Base-by-base conservation (phyloP, 1,284 basidiomycete species). In the Sporisorium sorghi region DNA sequence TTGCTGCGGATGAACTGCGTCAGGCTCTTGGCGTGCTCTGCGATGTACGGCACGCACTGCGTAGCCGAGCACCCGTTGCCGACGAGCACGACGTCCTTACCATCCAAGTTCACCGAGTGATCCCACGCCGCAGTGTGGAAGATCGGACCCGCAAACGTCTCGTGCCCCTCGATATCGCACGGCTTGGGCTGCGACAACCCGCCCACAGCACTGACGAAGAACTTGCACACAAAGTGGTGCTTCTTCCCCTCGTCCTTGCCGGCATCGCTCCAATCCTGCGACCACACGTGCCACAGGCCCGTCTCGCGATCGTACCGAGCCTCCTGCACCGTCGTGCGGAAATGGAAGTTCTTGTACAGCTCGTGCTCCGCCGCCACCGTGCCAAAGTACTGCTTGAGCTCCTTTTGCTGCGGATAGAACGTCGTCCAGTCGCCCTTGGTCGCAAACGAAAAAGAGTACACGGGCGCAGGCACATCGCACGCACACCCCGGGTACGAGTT, bases 101-200 rank as follows among this genome's bases (percentile, higher is more conserved):
- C 76, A 42, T 73, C 75, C 35, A 84, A 47, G 28, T 80, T 65
- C 33, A 85, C 77, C 17, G 63, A 65, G 37, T 82, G 78, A 52
- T 85, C 81, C 85, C 85, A 85, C 5, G 80, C 67, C 0, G 83
- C 84, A 28, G 83, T 82, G 63, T 85, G 85, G 71, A 85, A 85
- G 55, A 78, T 62, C 7, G 79, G 55, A 2, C 79, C 80, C 17
- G 78, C 56, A 58, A 85, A 85, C 17, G 62, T 60, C 44, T 84
- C 78, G 35, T 79, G 48, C 5, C 82, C 82, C 7, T 72, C 59
- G 28, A 83, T 81, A 32, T 69, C 68, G 52, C 79, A 81, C 3
- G 59, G 35, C 51, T 83, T 84, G 23, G 83, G 82, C 55, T 78
- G 70, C 11, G 73, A 78, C 3, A 84, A 54, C 14, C 82, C 82